Evolutionary conservation across 2,329 filamentous ascomycete genomes (phyloP).

Genomic region (Bipolaris gigantea): DNA sequence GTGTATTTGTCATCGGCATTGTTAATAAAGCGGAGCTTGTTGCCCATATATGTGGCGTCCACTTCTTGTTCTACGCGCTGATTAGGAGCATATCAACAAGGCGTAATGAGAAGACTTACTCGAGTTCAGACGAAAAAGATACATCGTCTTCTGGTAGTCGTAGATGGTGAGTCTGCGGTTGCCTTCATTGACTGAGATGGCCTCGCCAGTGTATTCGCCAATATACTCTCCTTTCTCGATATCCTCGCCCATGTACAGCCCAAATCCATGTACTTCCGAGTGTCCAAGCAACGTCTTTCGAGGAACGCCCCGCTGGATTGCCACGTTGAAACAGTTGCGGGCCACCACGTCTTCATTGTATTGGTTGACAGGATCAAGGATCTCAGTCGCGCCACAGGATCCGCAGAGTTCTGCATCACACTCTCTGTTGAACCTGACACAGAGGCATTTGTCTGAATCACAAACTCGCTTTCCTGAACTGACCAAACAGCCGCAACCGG

Average conservation of each 20-base stretch:
- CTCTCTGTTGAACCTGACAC: slow-evolving; percentile 71
- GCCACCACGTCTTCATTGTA: slow-evolving; percentile 60
- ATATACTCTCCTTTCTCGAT: slow-evolving; percentile 72
- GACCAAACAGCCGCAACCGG: slow-evolving; percentile 47
- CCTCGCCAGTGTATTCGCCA: slow-evolving; percentile 79
- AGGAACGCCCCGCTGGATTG: slow-evolving; percentile 67
- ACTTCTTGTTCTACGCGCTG: slow-evolving; percentile 53
- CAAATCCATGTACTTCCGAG: slow-evolving; percentile 74
- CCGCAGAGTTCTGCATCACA: slow-evolving; percentile 78
- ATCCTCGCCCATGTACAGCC: slow-evolving; percentile 70
- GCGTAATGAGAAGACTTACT: slow-evolving; percentile 28
- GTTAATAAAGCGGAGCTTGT: slow-evolving; percentile 83
- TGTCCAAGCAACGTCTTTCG: slow-evolving; percentile 70
- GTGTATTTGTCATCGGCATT: slow-evolving; percentile 61
- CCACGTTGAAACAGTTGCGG: slow-evolving; percentile 70
- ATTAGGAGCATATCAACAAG: slow-evolving; percentile 8
- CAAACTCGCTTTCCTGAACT: slow-evolving; percentile 45
- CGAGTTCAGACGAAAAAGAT: slow-evolving; percentile 58
- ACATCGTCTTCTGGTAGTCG: slow-evolving; percentile 64
- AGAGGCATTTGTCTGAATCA: slow-evolving; percentile 61
- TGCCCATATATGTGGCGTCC: slow-evolving; percentile 76
- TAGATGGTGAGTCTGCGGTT: slow-evolving; percentile 70
- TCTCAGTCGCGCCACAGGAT: slow-evolving; percentile 68
- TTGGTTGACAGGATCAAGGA: slow-evolving; percentile 69
- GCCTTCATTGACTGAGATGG: slow-evolving; percentile 70